Evolutionary conservation across 129 eudicot genomes (phyloP).

Genomic region (Lonicera japonica): DNA sequence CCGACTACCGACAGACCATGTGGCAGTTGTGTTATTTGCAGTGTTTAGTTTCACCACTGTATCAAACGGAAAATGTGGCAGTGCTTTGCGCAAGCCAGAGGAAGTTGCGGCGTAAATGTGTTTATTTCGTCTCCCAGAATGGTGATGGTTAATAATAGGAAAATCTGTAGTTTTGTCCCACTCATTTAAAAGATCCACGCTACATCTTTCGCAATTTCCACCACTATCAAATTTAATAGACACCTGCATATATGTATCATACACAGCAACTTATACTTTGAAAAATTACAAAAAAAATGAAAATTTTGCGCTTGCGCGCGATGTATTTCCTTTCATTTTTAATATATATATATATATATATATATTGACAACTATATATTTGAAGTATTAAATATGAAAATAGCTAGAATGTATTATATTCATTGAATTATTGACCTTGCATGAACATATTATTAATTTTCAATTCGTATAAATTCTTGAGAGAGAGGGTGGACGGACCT

Average conservation of each 20-base stretch:
- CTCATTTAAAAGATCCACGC: constrained; percentile 40
- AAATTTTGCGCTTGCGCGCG: too few species aligned
- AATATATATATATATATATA: too few species aligned
- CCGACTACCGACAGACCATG: constrained; percentile 62
- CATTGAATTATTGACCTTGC: too few species aligned
- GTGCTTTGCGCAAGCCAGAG: constrained; percentile 51
- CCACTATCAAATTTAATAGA: constrained; percentile 36
- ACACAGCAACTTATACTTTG: too few species aligned
- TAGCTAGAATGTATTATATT: too few species aligned
- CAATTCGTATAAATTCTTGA: not conserved
- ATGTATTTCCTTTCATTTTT: too few species aligned
- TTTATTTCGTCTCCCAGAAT: constrained; percentile 46
- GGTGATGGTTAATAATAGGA: constrained; percentile 56
- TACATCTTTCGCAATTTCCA: constrained; percentile 43
- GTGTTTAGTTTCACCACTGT: constrained; percentile 67
- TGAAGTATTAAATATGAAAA: too few species aligned
- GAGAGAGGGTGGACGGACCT: constrained; percentile 39
- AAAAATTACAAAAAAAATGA: too few species aligned
- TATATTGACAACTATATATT: too few species aligned
- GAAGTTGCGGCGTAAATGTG: constrained; percentile 71
- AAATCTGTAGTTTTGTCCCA: constrained; percentile 71
- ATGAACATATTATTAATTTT: too few species aligned
- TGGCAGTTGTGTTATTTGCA: constrained; percentile 22
- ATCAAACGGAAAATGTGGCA: constrained; percentile 84
- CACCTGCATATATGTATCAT: constrained; percentile 30